Base-by-base conservation (phyloP, 2,329 filamentous ascomycete species). In the Trematosphaeria pertusa region DNA sequence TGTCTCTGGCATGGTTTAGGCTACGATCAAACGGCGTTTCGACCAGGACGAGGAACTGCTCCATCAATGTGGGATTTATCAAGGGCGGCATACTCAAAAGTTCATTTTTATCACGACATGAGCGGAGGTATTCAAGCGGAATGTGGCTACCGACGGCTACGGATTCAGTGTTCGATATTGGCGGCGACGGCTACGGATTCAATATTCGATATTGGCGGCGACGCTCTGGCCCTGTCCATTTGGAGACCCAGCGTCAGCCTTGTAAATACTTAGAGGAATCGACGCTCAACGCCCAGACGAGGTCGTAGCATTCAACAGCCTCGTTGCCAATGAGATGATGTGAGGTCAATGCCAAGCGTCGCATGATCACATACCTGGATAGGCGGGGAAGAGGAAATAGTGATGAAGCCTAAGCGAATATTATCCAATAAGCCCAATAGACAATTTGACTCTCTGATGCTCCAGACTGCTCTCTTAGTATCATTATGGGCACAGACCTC, bases 31-130 rank as follows among this genome's bases (percentile, higher is more conserved):
- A 56, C 44, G 59, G 65, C 60, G 60, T 62, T 65, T 55, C 40
- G 40, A 47, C 33, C 34, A 24, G 48, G 49, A 41, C 40, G 30
- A 41, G 20, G 43, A 46, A 36, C 43, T 45, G 40, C 43, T 42
- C 46, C 51, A 52, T 44, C 46, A 36, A 37, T 47, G 46, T 45
- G 32, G 30, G 12, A n/a, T n/a, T n/a, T n/a, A n/a, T n/a, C n/a
- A n/a, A n/a, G n/a, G 56, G 56, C 46, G 52, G 48, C 45, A 58
- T 58, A 56, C 32, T 53, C 18, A 66, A 69, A 69, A 67, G 57
- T 64, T 62, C 31, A 55, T 15, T 43, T 59, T 32, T 46, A 10
- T 34, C 18, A 32, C n/a, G 10, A 9, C n/a, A 10, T 2, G n/a
- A 2, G 28, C 2, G 3, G 31, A 15, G 10, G 33, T 14, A 31